A percentile compares a stretch with the other conserved stretches of the same genome.
phyloP scores from a whole-genome alignment of 2,329 filamentous ascomycete genomes.

The Trichoderma sp. region DNA sequence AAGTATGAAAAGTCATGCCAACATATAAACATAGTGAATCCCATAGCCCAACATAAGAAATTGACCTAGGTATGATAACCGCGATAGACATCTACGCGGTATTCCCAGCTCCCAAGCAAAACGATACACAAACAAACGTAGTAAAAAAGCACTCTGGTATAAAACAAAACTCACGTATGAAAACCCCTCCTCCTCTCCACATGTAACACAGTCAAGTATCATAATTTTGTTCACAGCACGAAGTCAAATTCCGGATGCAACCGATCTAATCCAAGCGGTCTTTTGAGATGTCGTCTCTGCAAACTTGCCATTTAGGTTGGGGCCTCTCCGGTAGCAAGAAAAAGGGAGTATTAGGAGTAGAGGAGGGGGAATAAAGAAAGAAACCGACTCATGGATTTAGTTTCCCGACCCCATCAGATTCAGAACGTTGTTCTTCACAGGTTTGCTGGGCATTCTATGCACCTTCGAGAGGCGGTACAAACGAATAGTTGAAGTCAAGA shows the following conservation, averaged over 20 bases:
- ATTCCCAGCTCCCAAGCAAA: background rate
- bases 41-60: background rate
- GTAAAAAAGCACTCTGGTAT: conserved; percentile 22
- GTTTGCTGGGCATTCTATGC: conserved; percentile 37
- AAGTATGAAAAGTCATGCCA: background rate
- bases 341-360: background rate
- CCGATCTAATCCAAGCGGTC: conserved; percentile 1
- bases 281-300: conserved; percentile 5
- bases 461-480: conserved; percentile 56
- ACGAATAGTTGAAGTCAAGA: conserved; percentile 75
- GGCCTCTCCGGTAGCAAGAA: background rate
- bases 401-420: background rate
- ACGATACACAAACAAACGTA: background rate
- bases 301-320: conserved; percentile 13
- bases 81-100: background rate
- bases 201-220: background rate
- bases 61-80: background rate
- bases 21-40: background rate
- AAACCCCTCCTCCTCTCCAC: background rate
- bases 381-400: conserved; percentile 11
- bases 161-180: conserved; percentile 19
- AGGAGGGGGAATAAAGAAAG: conserved; percentile 12
- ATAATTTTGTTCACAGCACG: background rate
- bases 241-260: background rate
- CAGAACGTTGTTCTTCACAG: background rate